phyloP scores from a whole-genome alignment of 345 rosid genomes.

The Gossypium anomalum region DNA sequence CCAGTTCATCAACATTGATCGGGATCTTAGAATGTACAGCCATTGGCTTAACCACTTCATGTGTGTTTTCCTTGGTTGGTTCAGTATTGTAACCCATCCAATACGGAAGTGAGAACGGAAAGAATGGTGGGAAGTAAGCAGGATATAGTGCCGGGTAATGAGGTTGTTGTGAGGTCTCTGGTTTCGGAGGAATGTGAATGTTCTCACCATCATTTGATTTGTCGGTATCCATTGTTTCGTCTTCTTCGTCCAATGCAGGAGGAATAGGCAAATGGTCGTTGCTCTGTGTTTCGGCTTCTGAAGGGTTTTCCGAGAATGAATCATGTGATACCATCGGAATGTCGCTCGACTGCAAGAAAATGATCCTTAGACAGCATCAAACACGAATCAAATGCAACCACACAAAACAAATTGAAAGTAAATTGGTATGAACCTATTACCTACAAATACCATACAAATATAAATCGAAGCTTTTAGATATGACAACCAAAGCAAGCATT shows the following conservation, averaged over 20 bases:
- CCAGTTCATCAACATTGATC: conserved; percentile 79
- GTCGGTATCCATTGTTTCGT: conserved; percentile 92
- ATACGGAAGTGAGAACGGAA: conserved; percentile 58
- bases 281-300: conserved; percentile 41
- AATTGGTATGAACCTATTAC: not conserved
- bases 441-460: not conserved
- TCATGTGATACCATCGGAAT: conserved; percentile 54
- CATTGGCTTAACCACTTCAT: conserved; percentile 80
- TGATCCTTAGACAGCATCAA: too few relatives aligned
- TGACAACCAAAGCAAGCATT: not conserved
- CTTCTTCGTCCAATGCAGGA: conserved; percentile 74
- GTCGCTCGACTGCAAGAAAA: conserved; percentile 50
- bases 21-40: conserved; percentile 79
- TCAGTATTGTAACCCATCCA: conserved; percentile 57
- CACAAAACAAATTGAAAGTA: not conserved
- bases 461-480: not conserved
- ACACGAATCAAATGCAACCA: too few relatives aligned
- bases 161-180: conserved; percentile 41
- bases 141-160: conserved; percentile 62
- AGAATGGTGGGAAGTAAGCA: conserved; percentile 62
- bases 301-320: conserved; percentile 34
- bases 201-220: conserved; percentile 67
- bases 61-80: conserved; percentile 39
- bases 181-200: conserved; percentile 36
- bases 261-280: conserved; percentile 37